A percentile compares a stretch with the other conserved stretches of the same genome.
Evolutionary conservation across 2,329 filamentous ascomycete species (phyloP).

Genomic region (Fusarium phyllophilum): DNA sequence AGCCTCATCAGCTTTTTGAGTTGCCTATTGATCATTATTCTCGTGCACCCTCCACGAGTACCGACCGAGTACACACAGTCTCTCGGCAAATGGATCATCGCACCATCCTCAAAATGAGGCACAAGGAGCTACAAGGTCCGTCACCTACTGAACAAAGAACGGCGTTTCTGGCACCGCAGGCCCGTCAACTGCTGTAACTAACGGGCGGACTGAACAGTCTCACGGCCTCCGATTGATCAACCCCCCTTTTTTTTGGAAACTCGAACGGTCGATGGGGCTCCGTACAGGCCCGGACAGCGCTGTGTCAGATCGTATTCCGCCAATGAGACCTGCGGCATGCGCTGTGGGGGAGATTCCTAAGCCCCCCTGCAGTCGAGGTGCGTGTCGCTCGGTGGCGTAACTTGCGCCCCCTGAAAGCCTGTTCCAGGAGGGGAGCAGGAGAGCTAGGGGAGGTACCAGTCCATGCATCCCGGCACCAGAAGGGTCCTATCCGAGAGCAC

Average conservation of each 20-base stretch:
- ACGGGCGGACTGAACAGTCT: conserved; percentile 11
- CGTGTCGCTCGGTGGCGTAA: conserved; percentile 27
- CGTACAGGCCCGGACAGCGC: not conserved
- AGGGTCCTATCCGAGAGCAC: conserved; percentile 21
- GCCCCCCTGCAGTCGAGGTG: conserved; percentile 34
- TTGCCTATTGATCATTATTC: not conserved
- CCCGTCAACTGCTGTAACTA: not conserved
- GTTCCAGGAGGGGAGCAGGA: conserved; percentile 17
- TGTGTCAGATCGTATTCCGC: conserved; percentile 26
- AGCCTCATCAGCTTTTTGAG: not conserved
- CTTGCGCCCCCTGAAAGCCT: conserved; percentile 32
- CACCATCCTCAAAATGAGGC: conserved; percentile 29
- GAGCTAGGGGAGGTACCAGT: not conserved
- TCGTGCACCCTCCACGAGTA: not conserved
- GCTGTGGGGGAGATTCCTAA: conserved; percentile 16
- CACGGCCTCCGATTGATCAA: conserved; percentile 33
- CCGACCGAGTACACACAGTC: not conserved
- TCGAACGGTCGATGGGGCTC: conserved; percentile 27
- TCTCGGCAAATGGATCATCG: not conserved
- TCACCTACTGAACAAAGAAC: conserved; percentile 9
- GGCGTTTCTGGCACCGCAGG: conserved; percentile 10
- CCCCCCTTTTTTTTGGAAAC: conserved; percentile 39
- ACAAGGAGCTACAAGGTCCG: conserved; percentile 33
- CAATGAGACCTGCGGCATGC: conserved; percentile 11
- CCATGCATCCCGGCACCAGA: conserved; percentile 19